Base-by-base conservation (phyloP, 768 basidiomycete species). In the Tylopilus sp. region DNA sequence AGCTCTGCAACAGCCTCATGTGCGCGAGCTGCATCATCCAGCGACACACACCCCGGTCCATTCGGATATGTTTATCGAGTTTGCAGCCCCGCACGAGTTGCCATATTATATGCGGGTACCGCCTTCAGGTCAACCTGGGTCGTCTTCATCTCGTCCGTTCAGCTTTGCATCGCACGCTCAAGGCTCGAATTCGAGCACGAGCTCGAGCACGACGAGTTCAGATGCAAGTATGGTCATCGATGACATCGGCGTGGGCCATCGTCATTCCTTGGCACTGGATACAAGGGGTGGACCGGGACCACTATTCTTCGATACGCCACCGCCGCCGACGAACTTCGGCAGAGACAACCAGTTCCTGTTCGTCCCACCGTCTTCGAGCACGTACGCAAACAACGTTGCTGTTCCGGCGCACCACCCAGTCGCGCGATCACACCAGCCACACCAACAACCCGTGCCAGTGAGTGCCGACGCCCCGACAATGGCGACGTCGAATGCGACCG, bases 151-250 rank as follows among this genome's bases (percentile, higher is more conserved):
- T 42, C 60, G 57, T 18, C 44, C 55, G 23, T 44, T 51, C 23
- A 55, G 58, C 39, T 61, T 60, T 36, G 13, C 48, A 21, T 23
- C 46, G 48, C 55, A 53, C 8, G 57, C 56, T 26, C 64, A 56
- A 36, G 64, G 53, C 10, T 56, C 57, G 1, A 51, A 56, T 49
- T 48, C 60, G 41, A 64, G 51, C 41, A 45, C 36, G 41, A 56
- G 53, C 10, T n/a, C n/a, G n/a, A n/a, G n/a, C n/a, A n/a, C n/a
- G n/a, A 26, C 62, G 21, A 53, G 6, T 42, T 49, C 60, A 20
- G 48, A 57, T n/a, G 33, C 31, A 43, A 41, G 42, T 17, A 51
- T 60, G 52, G 28, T 44, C 18, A 33, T 56, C 7, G 59, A 64
- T 18, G 59, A 61, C 1, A n/a, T 41, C 4, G 46, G 43, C 18